Evolutionary conservation across 2,329 filamentous ascomycete species (phyloP).

Genomic region (Penicillium rolfsii): DNA sequence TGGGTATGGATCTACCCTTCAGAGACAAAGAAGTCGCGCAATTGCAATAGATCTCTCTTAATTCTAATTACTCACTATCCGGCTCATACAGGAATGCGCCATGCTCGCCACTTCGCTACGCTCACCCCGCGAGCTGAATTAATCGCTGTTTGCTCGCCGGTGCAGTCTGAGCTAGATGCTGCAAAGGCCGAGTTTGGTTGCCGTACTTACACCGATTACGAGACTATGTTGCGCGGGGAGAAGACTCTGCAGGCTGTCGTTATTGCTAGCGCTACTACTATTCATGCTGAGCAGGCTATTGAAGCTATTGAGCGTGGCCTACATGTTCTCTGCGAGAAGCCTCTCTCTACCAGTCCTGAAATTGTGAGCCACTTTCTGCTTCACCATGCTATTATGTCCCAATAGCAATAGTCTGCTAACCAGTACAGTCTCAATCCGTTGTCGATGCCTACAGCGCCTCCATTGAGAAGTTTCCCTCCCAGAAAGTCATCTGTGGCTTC

Average conservation of each 20-base stretch:
- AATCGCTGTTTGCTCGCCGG: conserved; percentile 52
- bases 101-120: conserved; percentile 52
- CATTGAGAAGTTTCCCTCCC: conserved; percentile 52
- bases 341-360: conserved; percentile 23
- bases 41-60: not conserved
- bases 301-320: conserved; percentile 57
- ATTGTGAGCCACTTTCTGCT: conserved; percentile 10
- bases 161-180: conserved; percentile 51
- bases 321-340: conserved; percentile 60
- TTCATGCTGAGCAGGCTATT: conserved; percentile 60
- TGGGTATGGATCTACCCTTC: conserved; percentile 20
- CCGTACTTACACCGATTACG: conserved; percentile 55
- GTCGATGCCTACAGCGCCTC: conserved; percentile 54
- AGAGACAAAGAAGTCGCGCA: not conserved
- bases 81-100: conserved; percentile 43
- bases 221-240: conserved; percentile 57
- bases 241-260: conserved; percentile 57
- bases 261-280: conserved; percentile 56
- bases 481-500: conserved; percentile 69
- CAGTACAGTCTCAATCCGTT: conserved; percentile 58
- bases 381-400: too few relatives aligned
- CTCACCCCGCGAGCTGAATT: conserved; percentile 52
- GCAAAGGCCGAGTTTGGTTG: conserved; percentile 53
- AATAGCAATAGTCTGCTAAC: too few relatives aligned
- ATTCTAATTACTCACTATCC: not conserved